Percentiles rank a stretch among this genome's conserved stretches.
Evolutionary conservation across 225 moss, liverwort and hornwort species (phyloP).

Genomic region (Bryum argenteum): DNA sequence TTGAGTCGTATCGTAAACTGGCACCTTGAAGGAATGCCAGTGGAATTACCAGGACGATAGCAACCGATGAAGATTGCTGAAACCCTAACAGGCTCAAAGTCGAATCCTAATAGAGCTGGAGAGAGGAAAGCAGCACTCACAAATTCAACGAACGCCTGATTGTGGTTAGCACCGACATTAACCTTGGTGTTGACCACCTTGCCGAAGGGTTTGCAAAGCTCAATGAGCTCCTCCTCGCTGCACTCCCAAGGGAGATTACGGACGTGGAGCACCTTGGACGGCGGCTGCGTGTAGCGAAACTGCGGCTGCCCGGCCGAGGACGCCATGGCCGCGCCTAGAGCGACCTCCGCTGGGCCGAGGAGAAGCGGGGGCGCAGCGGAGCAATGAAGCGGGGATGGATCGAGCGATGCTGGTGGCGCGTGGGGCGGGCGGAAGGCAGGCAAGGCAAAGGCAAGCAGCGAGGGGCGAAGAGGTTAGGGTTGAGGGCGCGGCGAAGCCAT

Average conservation of each 20-base stretch:
- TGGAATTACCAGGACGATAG: not conserved
- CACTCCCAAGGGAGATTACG: slow-evolving; percentile 99
- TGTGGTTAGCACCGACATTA: slow-evolving; percentile 99
- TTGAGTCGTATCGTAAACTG: not conserved
- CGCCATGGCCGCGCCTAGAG: slow-evolving; percentile 47
- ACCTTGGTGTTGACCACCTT: slow-evolving; percentile 99
- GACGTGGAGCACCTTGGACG: slow-evolving; percentile 97
- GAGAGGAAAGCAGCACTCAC: slow-evolving; percentile 50
- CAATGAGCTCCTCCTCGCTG: slow-evolving; percentile 99
- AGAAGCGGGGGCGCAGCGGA: not conserved
- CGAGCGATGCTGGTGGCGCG: not conserved
- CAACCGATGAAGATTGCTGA: slow-evolving; percentile 7
- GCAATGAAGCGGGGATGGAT: not conserved
- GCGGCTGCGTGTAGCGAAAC: slow-evolving; percentile 99
- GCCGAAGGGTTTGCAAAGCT: slow-evolving; percentile 98
- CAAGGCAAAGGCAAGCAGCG: not conserved
- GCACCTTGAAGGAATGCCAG: not conserved
- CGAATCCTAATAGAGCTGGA: too few species aligned
- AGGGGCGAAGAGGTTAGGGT: slow-evolving; percentile 24
- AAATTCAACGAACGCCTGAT: slow-evolving; percentile 98
- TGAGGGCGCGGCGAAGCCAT: slow-evolving; percentile 3
- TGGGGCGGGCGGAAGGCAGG: not conserved
- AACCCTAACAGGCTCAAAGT: slow-evolving; percentile 26
- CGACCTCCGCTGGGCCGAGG: slow-evolving; percentile 17
- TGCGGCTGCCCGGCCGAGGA: slow-evolving; percentile 87